Conservation (phyloP, 148 eudicot species). For the Fagopyrum esculentum region DNA sequence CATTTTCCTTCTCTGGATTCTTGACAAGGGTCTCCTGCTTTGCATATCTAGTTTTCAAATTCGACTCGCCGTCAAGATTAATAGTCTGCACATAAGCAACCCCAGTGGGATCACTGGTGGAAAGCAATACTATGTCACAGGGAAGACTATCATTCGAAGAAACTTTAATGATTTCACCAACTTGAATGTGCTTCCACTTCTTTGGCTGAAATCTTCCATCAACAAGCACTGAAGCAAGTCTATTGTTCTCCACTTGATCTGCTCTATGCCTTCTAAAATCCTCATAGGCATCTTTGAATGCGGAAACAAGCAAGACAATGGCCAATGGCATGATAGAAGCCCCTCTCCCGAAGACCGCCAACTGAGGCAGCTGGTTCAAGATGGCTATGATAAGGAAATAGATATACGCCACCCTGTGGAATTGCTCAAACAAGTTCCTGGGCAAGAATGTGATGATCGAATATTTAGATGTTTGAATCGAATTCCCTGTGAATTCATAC, state of each 20-base stretch:
- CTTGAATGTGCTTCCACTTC: constrained; percentile 81
- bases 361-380: constrained; percentile 91
- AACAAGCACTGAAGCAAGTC: constrained; percentile 55
- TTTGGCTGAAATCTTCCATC: constrained; percentile 52
- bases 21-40: constrained; percentile 82
- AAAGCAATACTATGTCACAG: constrained; percentile 89
- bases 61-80: constrained; percentile 96
- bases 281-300: constrained; percentile 90
- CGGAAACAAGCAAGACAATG: constrained; percentile 75
- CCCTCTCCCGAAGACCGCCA: constrained; percentile 88
- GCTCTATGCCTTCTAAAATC: constrained; percentile 82
- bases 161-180: constrained; percentile 81
- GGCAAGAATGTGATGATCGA: constrained; percentile 83
- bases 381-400: constrained; percentile 89
- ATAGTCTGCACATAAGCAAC: constrained; percentile 94
- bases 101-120: constrained; percentile 94
- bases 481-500: constrained; percentile 74
- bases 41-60: constrained; percentile 92
- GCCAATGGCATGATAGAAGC: constrained; percentile 91
- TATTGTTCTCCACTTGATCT: constrained; percentile 78
- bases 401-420: constrained; percentile 89
- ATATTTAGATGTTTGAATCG: constrained; percentile 84
- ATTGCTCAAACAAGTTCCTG: constrained; percentile 89
- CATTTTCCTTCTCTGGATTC: constrained; percentile 48
- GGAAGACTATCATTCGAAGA: constrained; percentile 76